Evolutionary conservation across 1,284 basidiomycete species (phyloP), one percentile per base, ranked within the genome.

Genomic region (Irpex sp.): DNA sequence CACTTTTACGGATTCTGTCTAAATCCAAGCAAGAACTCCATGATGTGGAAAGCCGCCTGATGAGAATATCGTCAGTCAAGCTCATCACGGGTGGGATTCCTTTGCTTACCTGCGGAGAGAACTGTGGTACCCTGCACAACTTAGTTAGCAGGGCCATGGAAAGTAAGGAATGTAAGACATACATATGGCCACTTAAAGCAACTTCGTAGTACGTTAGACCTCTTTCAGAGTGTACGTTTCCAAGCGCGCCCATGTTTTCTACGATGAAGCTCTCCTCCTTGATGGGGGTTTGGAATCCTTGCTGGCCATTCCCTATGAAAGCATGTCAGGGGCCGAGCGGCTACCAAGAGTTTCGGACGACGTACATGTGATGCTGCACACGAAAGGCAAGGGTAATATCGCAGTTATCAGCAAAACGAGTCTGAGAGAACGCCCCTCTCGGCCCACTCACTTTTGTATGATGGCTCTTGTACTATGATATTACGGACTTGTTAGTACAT

Each of bases 241-340:
- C 93, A 24, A 90, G 82, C 2, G 92, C 85, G 66, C 93, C 93
- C 68, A 93, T 84, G 10, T 88, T 90, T 68, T 93, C 90, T 56
- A 95, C 88, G 71, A 93, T 79, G 82, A 94, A 92, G 70, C 87
- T 91, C 74, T 94, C 92, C 24, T 86, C 82, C 24, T 80, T 75
- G 58, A 93, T 92, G 6, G 91, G 90, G 0, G 85, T 89, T 74
- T 92, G 92, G 86, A 94, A 94, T 0, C 93, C 93, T 82, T 94
- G 93, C 72, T 83, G 54, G 0, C 92, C 91, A 71, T 84, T 84
- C 93, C 91, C 89, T 91, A 24, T 27, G 43, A 54, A 3, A 2
- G 9, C 38, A 38, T 15, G n/a, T 72, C 62, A 70, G 68, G 3
- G 10, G 15, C 60, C 81, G 76, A 71, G 20, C 18, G 49, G 64